Percentiles rank a stretch among this genome's conserved stretches.
phyloP scores from a whole-genome alignment of 352 stramenopile genomes.

The Phytophthora crassamura region DNA sequence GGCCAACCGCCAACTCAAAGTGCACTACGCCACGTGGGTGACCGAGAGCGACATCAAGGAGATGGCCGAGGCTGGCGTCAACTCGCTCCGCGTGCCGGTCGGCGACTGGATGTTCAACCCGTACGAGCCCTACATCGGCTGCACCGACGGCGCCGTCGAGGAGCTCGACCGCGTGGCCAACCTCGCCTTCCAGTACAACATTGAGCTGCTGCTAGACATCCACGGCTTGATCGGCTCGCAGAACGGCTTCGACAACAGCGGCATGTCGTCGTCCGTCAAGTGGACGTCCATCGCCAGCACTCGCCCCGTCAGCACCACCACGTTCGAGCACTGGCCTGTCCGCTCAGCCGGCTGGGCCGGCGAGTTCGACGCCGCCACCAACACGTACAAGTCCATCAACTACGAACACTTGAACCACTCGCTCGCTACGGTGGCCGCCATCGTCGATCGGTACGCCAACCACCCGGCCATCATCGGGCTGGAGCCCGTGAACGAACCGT shows the following conservation, averaged over 20 bases:
- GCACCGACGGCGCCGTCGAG: constrained; percentile 92
- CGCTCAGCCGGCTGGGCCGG: constrained; percentile 92
- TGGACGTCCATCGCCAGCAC: constrained; percentile 88
- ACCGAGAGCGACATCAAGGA: constrained; percentile 92
- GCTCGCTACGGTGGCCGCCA: constrained; percentile 83
- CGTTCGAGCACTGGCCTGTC: constrained; percentile 94
- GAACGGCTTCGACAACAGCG: constrained; percentile 97
- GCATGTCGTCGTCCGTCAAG: constrained; percentile 86
- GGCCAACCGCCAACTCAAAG: constrained; percentile 93
- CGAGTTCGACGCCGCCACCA: constrained; percentile 82
- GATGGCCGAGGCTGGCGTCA: constrained; percentile 78
- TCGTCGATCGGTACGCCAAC: constrained; percentile 89
- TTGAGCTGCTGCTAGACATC: constrained; percentile 94
- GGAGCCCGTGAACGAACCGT: constrained; percentile 96
- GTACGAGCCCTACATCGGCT: constrained; percentile 94
- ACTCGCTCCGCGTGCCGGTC: constrained; percentile 90
- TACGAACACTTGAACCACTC: constrained; percentile 92
- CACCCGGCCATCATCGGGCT: constrained; percentile 92
- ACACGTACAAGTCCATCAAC: constrained; percentile 93
- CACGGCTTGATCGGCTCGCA: constrained; percentile 93
- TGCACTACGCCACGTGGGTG: constrained; percentile 95
- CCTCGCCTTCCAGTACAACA: constrained; percentile 85
- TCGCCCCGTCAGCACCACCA: constrained; percentile 80
- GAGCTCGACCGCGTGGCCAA: constrained; percentile 92
- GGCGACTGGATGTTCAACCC: constrained; percentile 96